Conservation (phyloP, 176 grass and related monocot species). For the Rhynchospora tenuis region DNA sequence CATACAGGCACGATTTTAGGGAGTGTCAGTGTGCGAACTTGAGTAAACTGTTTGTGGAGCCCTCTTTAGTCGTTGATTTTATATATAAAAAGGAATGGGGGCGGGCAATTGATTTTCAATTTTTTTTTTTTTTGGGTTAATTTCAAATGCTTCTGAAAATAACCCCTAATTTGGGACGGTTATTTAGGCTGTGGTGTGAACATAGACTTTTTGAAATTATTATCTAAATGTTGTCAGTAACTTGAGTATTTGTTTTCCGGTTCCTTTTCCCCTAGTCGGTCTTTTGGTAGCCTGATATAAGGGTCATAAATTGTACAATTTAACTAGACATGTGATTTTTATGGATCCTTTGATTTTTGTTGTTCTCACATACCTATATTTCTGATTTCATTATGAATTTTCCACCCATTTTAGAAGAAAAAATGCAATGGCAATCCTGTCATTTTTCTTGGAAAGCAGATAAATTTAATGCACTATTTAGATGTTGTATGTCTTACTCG, state of each 20-base stretch:
- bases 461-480: not conserved
- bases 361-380: not conserved
- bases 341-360: not conserved
- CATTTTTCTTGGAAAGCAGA: not conserved
- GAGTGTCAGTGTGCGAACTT: not conserved
- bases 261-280: too few relatives aligned
- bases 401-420: not conserved
- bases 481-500: not conserved
- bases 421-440: not conserved
- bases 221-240: not conserved
- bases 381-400: not conserved
- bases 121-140: not conserved
- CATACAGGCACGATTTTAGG: not conserved
- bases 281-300: not conserved
- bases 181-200: not conserved
- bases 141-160: not conserved
- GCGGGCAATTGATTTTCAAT: not conserved
- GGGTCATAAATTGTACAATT: not conserved
- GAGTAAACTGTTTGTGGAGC: not conserved
- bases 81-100: not conserved
- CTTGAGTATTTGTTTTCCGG: not conserved
- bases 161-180: not conserved
- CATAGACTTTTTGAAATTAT: not conserved
- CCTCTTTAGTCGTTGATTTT: not conserved
- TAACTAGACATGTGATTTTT: not conserved